Evolutionary conservation across 768 basidiomycete species (phyloP), one percentile per base, ranked within the genome.

Genomic region (Sporobolomyces phaffii): DNA sequence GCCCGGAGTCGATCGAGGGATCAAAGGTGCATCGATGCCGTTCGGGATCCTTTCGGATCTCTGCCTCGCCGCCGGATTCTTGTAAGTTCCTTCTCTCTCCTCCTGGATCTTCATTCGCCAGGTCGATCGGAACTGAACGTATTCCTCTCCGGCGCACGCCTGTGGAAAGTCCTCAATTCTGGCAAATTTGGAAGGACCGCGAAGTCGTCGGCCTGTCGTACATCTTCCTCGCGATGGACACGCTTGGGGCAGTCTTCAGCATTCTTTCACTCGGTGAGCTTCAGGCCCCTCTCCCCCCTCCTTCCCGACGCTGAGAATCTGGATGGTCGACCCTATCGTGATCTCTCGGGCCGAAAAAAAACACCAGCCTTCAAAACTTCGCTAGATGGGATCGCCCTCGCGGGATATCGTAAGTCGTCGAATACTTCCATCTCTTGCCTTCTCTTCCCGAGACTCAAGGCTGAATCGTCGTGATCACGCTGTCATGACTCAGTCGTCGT

Each of bases 191-290:
- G 33, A 60, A 64, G 48, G 56, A 49, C 10, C 45, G 45, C 8
- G 60, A 70, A 40, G 69, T 70, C 29, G 33, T 58, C 14, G 69
- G 54, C 7, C 7, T 70, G 5, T 65, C 64, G 31, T 70, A 65
- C 38, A 1, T 47, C 14, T 70, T 70, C 33, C 64, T 70, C 53
- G 29, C 36, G 26, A 58, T 70, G 49, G 69, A 70, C 54, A 58
- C 60, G 22, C 24, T 62, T n/a, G 69, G 69, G n/a, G 69, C 64
- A 9, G 60, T 70, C 14, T 70, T 65, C 45, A 65, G 63, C 11
- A 70, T 70, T 45, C 22, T 70, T 24, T 58, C 54, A 1, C 69
- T 70, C 24, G 69, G 51, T 63, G 7, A 20, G 57, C 29, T 33
- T 28, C 26, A n/a, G 26, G 28, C 7, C 26, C n/a, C n/a, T n/a